phyloP scores from a whole-genome alignment of 345 rosid genomes.

The Linum trigynum region DNA sequence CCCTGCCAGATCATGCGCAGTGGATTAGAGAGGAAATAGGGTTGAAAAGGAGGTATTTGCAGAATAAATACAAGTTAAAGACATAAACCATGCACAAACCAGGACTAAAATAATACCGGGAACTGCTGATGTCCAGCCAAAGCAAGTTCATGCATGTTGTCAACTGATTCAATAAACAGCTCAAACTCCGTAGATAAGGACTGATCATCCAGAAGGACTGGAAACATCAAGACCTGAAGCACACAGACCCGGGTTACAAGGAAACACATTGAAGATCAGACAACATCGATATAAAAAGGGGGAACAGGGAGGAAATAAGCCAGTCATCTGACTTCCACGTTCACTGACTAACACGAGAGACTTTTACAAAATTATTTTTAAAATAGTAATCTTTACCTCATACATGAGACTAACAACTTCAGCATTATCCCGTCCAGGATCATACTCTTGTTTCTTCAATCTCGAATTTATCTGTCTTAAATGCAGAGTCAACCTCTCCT shows the following conservation, averaged over 20 bases:
- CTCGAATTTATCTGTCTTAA: constrained; percentile 56
- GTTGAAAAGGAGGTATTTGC: not conserved
- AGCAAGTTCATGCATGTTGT: constrained; percentile 82
- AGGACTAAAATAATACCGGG: constrained; percentile 46
- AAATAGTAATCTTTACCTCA: constrained; percentile 43
- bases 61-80: not conserved
- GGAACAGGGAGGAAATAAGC: not conserved
- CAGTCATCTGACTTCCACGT: not conserved
- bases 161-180: constrained; percentile 76
- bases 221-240: constrained; percentile 91
- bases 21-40: constrained; percentile 14
- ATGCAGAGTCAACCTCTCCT: constrained; percentile 67
- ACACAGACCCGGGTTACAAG: not conserved
- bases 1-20: constrained; percentile 41
- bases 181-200: constrained; percentile 72
- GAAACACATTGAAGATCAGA: not conserved
- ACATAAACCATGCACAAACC: constrained; percentile 6
- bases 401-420: constrained; percentile 83
- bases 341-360: not conserved
- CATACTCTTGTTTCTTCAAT: constrained; percentile 41
- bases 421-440: constrained; percentile 59
- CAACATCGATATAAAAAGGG: constrained; percentile 9
- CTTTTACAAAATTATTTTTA: not conserved
- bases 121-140: constrained; percentile 83
- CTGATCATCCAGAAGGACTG: constrained; percentile 67